Conservation (phyloP, 305 asterid species). For the Fraxinus latifolia region DNA sequence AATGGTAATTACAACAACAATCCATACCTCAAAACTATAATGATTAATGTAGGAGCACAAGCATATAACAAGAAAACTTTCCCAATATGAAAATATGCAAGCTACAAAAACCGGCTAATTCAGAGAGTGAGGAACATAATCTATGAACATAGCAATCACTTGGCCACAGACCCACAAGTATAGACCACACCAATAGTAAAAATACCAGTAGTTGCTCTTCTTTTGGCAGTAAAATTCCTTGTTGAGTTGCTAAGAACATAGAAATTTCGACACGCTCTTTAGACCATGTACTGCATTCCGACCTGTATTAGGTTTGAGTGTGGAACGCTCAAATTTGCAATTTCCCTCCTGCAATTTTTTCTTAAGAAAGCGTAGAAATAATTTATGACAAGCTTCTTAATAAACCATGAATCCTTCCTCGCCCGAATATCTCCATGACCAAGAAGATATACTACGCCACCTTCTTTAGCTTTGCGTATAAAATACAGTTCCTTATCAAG, state of each 20-base stretch:
- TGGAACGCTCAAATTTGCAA: conserved; percentile 86
- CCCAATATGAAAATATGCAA: conserved; percentile 16
- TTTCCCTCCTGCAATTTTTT: conserved; percentile 89
- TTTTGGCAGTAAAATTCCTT: conserved; percentile 13
- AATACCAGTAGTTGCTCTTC: neutral
- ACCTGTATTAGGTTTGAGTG: conserved; percentile 89
- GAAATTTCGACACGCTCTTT: conserved; percentile 25
- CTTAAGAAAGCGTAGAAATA: conserved; percentile 91
- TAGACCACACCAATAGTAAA: neutral
- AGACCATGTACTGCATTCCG: conserved; percentile 98
- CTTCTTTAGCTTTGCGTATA: conserved; percentile 82
- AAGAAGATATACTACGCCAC: conserved; percentile 92
- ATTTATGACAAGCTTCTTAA: conserved; percentile 86
- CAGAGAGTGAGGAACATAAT: neutral
- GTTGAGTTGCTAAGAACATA: conserved; percentile 2
- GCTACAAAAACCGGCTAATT: conserved; percentile 27
- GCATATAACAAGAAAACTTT: conserved; percentile 16
- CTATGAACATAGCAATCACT: neutral
- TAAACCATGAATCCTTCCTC: conserved; percentile 92
- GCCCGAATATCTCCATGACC: conserved; percentile 97
- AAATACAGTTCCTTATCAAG: conserved; percentile 92
- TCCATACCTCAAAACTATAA: neutral
- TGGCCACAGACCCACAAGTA: neutral
- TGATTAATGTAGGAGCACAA: neutral
- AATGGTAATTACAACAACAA: neutral